Percentiles rank a stretch among this genome's conserved stretches.
phyloP scores from a whole-genome alignment of 2,329 filamentous ascomycete genomes.

The Chrysosporium keratinophilum region DNA sequence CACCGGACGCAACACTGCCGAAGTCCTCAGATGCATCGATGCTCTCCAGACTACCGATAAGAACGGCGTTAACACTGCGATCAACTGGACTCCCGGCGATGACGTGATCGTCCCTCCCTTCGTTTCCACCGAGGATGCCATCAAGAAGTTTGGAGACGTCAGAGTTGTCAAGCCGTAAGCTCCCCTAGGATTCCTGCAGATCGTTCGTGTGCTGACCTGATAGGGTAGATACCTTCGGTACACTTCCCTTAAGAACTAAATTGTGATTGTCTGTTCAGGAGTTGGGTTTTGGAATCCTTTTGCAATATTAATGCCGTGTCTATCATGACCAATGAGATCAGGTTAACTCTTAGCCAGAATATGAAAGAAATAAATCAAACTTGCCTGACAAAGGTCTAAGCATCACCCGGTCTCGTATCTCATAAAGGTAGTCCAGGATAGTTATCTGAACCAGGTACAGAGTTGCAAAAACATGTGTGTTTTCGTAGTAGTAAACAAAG shows the following conservation, averaged over 20 bases:
- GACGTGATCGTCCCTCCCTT: constrained; percentile 85
- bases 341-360: background rate
- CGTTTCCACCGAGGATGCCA: constrained; percentile 74
- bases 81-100: constrained; percentile 81
- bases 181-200: background rate
- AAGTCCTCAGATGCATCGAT: constrained; percentile 69
- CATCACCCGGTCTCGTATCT: too few relatives aligned
- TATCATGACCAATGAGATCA: constrained; percentile 1
- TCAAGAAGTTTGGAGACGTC: constrained; percentile 72
- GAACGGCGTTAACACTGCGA: constrained; percentile 77
- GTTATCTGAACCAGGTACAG: too few relatives aligned
- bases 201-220: background rate
- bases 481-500: background rate
- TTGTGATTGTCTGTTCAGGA: background rate
- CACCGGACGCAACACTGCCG: constrained; percentile 71
- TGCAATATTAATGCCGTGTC: background rate
- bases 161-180: constrained; percentile 49
- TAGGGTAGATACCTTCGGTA: constrained; percentile 29
- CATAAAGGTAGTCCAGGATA: too few relatives aligned
- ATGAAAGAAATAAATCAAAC: background rate
- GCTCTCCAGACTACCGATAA: constrained; percentile 75
- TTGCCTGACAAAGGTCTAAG: background rate
- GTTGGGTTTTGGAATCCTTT: background rate
- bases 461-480: background rate
- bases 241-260: constrained; percentile 27